These are phyloP conservation scores for Apiotrichum laibachii DNA, from an alignment of 1,284 basidiomycete genomes.

Conservation along the genomic window DNA sequence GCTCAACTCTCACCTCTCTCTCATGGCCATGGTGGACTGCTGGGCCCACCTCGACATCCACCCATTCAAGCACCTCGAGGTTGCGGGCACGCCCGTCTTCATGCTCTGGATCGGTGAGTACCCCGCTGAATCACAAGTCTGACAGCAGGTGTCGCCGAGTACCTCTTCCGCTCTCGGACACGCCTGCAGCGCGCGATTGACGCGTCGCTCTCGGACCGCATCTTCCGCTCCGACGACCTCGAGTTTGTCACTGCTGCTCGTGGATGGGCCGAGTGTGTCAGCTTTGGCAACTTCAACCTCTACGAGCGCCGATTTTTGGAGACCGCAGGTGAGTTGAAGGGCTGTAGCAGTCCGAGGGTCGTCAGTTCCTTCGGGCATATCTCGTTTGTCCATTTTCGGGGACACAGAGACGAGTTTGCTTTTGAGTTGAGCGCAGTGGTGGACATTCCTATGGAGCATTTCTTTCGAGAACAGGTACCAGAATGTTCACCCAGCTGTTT, in stretches of 20 bases:
- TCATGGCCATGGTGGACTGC: constrained; percentile 99
- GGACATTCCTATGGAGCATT: no score
- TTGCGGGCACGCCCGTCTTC: constrained; percentile 95
- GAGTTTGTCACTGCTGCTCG: constrained; percentile 92
- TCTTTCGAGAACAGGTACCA: no score
- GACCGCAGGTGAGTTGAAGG: constrained; percentile 58
- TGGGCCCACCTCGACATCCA: constrained; percentile 86
- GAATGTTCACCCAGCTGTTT: no score
- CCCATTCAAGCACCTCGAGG: constrained; percentile 85
- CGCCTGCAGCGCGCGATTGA: constrained; percentile 69
- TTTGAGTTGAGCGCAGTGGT: not conserved
- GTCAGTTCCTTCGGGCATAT: not conserved
- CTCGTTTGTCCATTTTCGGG: not conserved
- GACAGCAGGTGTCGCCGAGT: constrained; percentile 74
- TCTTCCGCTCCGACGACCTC: constrained; percentile 82
- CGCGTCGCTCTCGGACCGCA: constrained; percentile 73
- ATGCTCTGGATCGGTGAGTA: constrained; percentile 79
- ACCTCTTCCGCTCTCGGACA: constrained; percentile 72
- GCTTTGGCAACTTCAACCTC: constrained; percentile 86
- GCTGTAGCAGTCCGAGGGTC: not conserved
- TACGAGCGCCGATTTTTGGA: constrained; percentile 79
- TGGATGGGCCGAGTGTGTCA: constrained; percentile 95
- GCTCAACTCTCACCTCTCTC: constrained; percentile 83
- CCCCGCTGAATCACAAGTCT: not conserved
- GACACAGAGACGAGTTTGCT: not conserved